Percentiles rank a stretch among this genome's conserved stretches.
Conservation (phyloP, 768 basidiomycete species). For the Mycena epipterygia region DNA sequence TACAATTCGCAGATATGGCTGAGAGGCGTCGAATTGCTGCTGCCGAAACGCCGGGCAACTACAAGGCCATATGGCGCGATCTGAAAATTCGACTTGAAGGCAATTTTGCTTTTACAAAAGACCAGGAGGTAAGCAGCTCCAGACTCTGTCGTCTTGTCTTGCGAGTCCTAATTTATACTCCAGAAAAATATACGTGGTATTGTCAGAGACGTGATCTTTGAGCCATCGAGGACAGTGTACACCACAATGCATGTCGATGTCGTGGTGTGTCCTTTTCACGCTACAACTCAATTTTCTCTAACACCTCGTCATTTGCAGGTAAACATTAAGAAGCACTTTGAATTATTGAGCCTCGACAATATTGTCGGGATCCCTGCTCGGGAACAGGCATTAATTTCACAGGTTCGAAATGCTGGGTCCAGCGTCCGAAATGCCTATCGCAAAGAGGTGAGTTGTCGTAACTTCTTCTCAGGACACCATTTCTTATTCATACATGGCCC, state of each 20-base stretch:
- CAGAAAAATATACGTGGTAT: background rate
- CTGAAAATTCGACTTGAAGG: constrained; percentile 4
- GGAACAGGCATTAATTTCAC: background rate
- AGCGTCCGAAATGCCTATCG: constrained; percentile 5
- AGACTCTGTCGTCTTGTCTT: background rate
- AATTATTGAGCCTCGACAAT: background rate
- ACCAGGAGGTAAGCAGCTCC: constrained; percentile 1
- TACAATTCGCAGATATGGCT: background rate
- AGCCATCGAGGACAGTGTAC: background rate
- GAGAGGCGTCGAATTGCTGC: background rate
- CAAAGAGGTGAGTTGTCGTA: background rate
- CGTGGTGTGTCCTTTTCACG: background rate
- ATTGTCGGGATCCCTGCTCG: background rate
- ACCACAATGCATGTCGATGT: constrained; percentile 6
- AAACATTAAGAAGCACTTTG: background rate
- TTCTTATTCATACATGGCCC: background rate
- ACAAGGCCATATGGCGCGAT: background rate
- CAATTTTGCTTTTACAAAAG: background rate
- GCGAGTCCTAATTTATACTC: too few relatives aligned
- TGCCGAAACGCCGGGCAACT: background rate
- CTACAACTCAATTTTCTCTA: background rate
- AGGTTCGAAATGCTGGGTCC: background rate
- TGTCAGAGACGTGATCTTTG: background rate
- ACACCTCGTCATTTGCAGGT: too few relatives aligned
- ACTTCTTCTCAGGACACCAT: background rate